A percentile compares a stretch with the other conserved stretches of the same genome.
Evolutionary conservation across 148 eudicot species (phyloP).

Genomic region (Dianthus caryophyllus): DNA sequence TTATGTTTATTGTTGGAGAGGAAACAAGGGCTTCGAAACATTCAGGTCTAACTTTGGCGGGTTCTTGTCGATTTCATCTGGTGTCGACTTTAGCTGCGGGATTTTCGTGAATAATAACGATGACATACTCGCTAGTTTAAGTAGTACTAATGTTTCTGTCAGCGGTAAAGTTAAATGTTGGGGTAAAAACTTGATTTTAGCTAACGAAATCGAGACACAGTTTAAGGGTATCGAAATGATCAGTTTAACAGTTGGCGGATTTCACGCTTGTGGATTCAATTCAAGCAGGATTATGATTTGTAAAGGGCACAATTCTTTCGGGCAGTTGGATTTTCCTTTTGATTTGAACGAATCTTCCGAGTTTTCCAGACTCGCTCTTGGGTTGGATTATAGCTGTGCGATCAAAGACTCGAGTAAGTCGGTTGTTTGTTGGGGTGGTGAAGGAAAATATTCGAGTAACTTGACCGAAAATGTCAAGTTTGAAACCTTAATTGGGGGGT

Average conservation of each 20-base stretch:
- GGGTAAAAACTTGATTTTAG: slow-evolving; percentile 38
- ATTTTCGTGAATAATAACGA: slow-evolving; percentile 23
- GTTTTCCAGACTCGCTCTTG: slow-evolving; percentile 47
- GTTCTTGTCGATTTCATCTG: slow-evolving; percentile 54
- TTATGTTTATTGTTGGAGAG: slow-evolving; percentile 32
- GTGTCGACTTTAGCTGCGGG: slow-evolving; percentile 70
- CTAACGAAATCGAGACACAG: slow-evolving; percentile 33
- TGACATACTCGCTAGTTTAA: background rate
- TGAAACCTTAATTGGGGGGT: slow-evolving; percentile 59
- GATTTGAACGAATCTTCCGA: slow-evolving; percentile 26
- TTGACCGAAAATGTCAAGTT: slow-evolving; percentile 36
- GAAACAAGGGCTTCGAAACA: slow-evolving; percentile 19
- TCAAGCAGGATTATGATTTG: slow-evolving; percentile 46
- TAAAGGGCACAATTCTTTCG: slow-evolving; percentile 34
- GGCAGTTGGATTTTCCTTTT: slow-evolving; percentile 35
- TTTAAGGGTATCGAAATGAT: slow-evolving; percentile 38
- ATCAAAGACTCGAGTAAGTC: slow-evolving; percentile 35
- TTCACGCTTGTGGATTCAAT: slow-evolving; percentile 72
- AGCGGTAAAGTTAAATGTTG: slow-evolving; percentile 47
- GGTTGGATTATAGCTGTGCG: slow-evolving; percentile 55
- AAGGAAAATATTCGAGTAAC: slow-evolving; percentile 38
- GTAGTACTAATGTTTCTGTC: background rate
- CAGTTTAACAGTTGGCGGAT: slow-evolving; percentile 44
- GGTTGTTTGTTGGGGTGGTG: slow-evolving; percentile 75
- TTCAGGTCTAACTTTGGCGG: slow-evolving; percentile 3